Evolutionary conservation across 192 early-diverging fungal species (phyloP).

Genomic region (Coemansia sp.): DNA sequence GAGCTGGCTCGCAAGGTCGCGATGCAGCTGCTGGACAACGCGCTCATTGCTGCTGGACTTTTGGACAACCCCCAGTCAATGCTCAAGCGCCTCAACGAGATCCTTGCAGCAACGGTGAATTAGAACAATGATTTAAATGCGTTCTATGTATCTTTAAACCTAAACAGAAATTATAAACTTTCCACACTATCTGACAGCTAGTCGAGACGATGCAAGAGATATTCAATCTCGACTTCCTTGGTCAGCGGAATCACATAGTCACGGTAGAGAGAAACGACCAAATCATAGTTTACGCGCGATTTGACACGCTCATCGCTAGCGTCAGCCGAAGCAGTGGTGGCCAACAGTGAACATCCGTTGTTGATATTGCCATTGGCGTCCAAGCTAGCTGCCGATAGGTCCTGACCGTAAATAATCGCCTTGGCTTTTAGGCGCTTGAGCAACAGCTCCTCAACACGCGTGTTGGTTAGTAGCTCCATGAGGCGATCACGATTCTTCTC

Average conservation of each 20-base stretch:
- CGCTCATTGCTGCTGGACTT: slow-evolving; percentile 73
- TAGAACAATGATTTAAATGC: neutral
- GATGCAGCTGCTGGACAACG: slow-evolving; percentile 73
- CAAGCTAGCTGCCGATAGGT: slow-evolving; percentile 57
- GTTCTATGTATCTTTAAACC: neutral
- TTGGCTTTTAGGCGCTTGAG: slow-evolving; percentile 82
- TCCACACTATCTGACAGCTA: neutral
- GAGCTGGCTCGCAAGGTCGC: slow-evolving; percentile 67
- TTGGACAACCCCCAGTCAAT: slow-evolving; percentile 76
- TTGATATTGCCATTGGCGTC: slow-evolving; percentile 31
- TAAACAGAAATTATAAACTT: neutral
- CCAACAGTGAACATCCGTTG: slow-evolving; percentile 16
- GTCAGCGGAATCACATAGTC: slow-evolving; percentile 96
- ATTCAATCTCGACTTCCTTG: slow-evolving; percentile 94
- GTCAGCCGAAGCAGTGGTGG: slow-evolving; percentile 13
- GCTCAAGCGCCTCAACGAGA: slow-evolving; percentile 70
- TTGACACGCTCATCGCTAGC: slow-evolving; percentile 43
- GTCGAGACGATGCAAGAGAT: slow-evolving; percentile 74
- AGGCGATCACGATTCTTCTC: slow-evolving; percentile 71
- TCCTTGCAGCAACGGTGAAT: slow-evolving; percentile 33
- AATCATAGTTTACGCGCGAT: slow-evolving; percentile 69
- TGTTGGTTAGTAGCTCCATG: slow-evolving; percentile 86
- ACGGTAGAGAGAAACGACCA: slow-evolving; percentile 90
- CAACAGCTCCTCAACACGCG: slow-evolving; percentile 77
- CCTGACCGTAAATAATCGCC: slow-evolving; percentile 92